These are phyloP conservation scores for Colletotrichum tropicale DNA, from an alignment of 2,329 filamentous ascomycete species.

Conservation along the genomic window DNA sequence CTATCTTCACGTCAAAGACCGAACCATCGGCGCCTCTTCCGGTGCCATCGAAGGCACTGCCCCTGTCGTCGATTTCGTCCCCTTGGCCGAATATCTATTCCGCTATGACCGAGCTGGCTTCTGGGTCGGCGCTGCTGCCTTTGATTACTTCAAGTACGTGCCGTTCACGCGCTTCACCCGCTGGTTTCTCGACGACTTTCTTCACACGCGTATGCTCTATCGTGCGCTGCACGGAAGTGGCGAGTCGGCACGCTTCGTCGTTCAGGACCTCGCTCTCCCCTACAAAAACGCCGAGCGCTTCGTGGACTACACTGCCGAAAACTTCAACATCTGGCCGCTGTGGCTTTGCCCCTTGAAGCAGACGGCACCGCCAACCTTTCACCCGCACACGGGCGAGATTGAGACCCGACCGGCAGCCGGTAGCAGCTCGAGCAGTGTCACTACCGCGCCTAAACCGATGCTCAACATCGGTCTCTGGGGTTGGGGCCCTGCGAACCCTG, in stretches of 20 bases:
- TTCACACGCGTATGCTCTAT: slow-evolving; percentile 78
- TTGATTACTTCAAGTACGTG: slow-evolving; percentile 67
- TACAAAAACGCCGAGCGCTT: slow-evolving; percentile 57
- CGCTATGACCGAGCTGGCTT: slow-evolving; percentile 78
- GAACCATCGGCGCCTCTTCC: slow-evolving; percentile 32
- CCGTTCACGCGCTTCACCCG: slow-evolving; percentile 71
- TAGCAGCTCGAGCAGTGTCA: background rate
- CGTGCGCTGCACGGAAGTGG: slow-evolving; percentile 72
- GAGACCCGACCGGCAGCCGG: slow-evolving; percentile 23
- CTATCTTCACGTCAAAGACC: slow-evolving; percentile 70
- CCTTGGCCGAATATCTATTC: slow-evolving; percentile 76
- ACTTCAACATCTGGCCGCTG: slow-evolving; percentile 62
- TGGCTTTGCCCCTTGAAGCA: slow-evolving; percentile 63
- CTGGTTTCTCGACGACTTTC: slow-evolving; percentile 73
- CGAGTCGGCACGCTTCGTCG: slow-evolving; percentile 67
- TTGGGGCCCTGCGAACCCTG: slow-evolving; percentile 63
- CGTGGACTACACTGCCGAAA: slow-evolving; percentile 56
- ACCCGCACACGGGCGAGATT: slow-evolving; percentile 51
- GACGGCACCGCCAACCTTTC: slow-evolving; percentile 55
- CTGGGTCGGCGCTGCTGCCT: slow-evolving; percentile 72
- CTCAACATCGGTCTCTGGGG: slow-evolving; percentile 81
- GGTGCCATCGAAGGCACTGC: slow-evolving; percentile 22
- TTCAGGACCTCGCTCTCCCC: slow-evolving; percentile 70
- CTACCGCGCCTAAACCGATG: slow-evolving; percentile 38
- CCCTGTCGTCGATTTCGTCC: slow-evolving; percentile 59